Percentiles rank a stretch among this genome's conserved stretches.
phyloP scores from a whole-genome alignment of 768 basidiomycete genomes.

The Naematelia encephala region DNA sequence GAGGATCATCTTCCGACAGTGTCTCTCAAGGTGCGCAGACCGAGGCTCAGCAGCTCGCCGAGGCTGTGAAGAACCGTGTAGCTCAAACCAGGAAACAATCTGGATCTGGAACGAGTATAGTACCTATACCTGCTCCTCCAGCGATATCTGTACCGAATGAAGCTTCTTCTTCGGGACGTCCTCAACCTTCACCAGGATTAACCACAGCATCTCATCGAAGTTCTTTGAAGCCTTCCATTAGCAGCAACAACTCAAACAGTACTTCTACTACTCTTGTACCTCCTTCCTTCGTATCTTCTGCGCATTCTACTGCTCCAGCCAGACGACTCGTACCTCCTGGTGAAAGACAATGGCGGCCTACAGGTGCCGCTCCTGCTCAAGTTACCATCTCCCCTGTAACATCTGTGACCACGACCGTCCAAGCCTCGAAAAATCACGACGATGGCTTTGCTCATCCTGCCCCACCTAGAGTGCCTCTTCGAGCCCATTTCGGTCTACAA shows the following conservation, averaged over 20 bases:
- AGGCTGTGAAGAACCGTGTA: conserved; percentile 22
- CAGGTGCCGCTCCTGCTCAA: conserved; percentile 38
- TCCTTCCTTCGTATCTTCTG: conserved; percentile 15
- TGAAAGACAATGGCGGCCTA: conserved; percentile 36
- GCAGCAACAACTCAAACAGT: neutral
- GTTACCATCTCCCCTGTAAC: conserved; percentile 42
- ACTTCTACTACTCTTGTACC: conserved; percentile 1
- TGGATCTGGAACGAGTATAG: conserved; percentile 11
- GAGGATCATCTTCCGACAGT: conserved; percentile 6
- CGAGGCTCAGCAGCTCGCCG: conserved; percentile 40
- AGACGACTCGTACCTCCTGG: conserved; percentile 18
- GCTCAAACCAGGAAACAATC: conserved; percentile 8
- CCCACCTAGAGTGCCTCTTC: conserved; percentile 3
- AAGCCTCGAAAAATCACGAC: conserved; percentile 11
- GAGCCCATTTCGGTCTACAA: conserved; percentile 22
- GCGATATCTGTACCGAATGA: neutral
- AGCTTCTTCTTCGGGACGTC: conserved; percentile 3
- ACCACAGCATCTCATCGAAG: neutral
- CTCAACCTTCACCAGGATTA: neutral
- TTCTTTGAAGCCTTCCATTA: neutral
- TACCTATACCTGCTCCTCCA: conserved; percentile 2
- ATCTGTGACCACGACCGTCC: conserved; percentile 37
- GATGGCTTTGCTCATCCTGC: conserved; percentile 3
- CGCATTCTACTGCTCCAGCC: conserved; percentile 5
- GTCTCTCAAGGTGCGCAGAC: conserved; percentile 16